phyloP scores from a whole-genome alignment of 2,329 filamentous ascomycete species.

The Aspergillus neotritici region DNA sequence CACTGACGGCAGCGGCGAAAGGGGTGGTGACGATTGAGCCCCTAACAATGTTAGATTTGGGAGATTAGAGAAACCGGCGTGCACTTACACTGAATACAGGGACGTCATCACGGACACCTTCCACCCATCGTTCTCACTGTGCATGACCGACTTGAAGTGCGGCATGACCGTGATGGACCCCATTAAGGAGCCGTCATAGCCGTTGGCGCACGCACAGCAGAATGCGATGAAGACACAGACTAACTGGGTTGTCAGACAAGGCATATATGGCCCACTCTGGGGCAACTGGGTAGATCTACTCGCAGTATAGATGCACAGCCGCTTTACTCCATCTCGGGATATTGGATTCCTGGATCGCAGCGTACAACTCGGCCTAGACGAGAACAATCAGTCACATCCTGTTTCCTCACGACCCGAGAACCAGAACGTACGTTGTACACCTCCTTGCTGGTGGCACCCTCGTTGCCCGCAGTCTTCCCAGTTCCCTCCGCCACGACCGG shows the following conservation, averaged over 20 bases:
- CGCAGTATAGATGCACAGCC: constrained; percentile 28
- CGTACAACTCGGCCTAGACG: constrained; percentile 44
- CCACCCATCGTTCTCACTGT: constrained; percentile 34
- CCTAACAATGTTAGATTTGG: constrained; percentile 20
- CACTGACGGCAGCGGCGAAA: constrained; percentile 43
- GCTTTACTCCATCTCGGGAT: constrained; percentile 32
- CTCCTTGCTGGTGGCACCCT: constrained; percentile 37
- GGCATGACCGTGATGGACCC: constrained; percentile 26
- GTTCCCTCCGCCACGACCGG: constrained; percentile 4
- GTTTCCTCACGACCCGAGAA: not conserved
- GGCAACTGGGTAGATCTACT: constrained; percentile 2
- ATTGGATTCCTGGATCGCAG: constrained; percentile 44
- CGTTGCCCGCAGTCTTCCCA: constrained; percentile 19
- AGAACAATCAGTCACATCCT: not conserved
- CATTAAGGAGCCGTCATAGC: constrained; percentile 31
- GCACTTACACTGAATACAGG: constrained; percentile 46
- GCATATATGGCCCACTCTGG: constrained; percentile 8
- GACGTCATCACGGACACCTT: constrained; percentile 40
- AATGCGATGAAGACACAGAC: constrained; percentile 41
- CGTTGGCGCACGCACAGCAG: constrained; percentile 30
- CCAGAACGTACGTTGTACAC: constrained; percentile 38
- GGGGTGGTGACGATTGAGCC: constrained; percentile 34
- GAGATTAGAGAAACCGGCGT: not conserved
- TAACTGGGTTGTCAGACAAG: constrained; percentile 15
- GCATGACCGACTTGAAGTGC: constrained; percentile 37